phyloP scores from a whole-genome alignment of 257 asterid genomes.

The Handroanthus guayacan region DNA sequence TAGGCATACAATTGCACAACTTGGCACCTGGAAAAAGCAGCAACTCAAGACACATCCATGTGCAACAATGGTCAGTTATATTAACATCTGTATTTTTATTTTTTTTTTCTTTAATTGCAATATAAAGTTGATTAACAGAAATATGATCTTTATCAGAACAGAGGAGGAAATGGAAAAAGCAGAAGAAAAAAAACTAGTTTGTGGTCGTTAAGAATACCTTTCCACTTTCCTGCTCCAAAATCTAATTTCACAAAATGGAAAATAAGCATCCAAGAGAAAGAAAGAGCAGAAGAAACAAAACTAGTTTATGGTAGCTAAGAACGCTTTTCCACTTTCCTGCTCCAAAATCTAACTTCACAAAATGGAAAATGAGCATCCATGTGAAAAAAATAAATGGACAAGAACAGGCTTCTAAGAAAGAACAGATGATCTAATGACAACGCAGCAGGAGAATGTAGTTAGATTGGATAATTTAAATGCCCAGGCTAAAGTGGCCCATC shows the following conservation, averaged over 20 bases:
- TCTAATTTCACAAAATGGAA: neutral
- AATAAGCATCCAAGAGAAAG: neutral
- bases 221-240: neutral
- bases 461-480: neutral
- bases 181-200: neutral
- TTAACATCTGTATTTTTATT: neutral
- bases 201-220: neutral
- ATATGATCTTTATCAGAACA: neutral
- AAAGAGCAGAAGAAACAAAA: neutral
- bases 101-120: neutral
- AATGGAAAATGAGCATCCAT: neutral
- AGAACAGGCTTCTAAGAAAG: neutral
- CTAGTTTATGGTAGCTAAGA: neutral
- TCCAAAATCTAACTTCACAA: neutral
- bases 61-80: slow-evolving; percentile 20
- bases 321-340: neutral
- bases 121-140: neutral
- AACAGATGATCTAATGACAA: neutral
- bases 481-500: neutral
- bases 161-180: neutral
- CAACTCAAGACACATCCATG: slow-evolving; percentile 17
- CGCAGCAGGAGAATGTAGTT: neutral
- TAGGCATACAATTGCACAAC: slow-evolving; percentile 19
- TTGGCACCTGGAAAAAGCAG: neutral
- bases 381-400: slow-evolving; percentile 9